phyloP scores from a whole-genome alignment of 148 eudicot genomes.

The Tetragonia tetragonoides region DNA sequence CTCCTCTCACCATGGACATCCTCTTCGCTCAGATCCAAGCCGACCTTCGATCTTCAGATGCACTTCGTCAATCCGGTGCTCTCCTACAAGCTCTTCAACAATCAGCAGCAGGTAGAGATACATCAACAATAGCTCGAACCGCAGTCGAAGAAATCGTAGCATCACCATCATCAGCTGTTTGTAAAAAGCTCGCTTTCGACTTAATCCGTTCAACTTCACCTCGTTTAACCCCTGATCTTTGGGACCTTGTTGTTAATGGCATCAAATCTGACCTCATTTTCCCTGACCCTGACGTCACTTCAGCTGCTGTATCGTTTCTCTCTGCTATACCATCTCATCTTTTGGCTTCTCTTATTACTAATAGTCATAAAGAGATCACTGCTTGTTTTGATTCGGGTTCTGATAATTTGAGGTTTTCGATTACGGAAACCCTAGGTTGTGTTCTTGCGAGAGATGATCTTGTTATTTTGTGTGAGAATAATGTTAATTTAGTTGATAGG shows the following conservation, averaged over 20 bases:
- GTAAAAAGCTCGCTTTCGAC: slow-evolving; percentile 92
- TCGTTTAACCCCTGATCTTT: slow-evolving; percentile 76
- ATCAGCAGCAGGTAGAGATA: slow-evolving; percentile 97
- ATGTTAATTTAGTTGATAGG: slow-evolving; percentile 65
- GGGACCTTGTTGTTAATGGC: slow-evolving; percentile 73
- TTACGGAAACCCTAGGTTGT: slow-evolving; percentile 89
- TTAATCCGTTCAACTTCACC: slow-evolving; percentile 66
- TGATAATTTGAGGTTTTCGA: slow-evolving; percentile 60
- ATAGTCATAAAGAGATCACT: slow-evolving; percentile 54
- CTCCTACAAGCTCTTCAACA: slow-evolving; percentile 94
- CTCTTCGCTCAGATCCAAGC: slow-evolving; percentile 96
- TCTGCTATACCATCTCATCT: slow-evolving; percentile 83
- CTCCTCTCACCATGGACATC: slow-evolving; percentile 54
- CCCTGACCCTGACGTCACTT: slow-evolving; percentile 90
- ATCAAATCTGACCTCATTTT: slow-evolving; percentile 72
- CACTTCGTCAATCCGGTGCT: slow-evolving; percentile 91
- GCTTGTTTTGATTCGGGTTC: slow-evolving; percentile 62
- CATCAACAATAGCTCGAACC: slow-evolving; percentile 78
- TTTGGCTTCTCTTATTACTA: slow-evolving; percentile 50
- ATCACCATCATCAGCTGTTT: slow-evolving; percentile 88
- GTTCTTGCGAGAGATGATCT: slow-evolving; percentile 82
- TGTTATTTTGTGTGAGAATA: slow-evolving; percentile 75
- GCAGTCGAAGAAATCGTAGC: slow-evolving; percentile 95
- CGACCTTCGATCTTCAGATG: slow-evolving; percentile 94
- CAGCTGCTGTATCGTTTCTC: slow-evolving; percentile 87